A percentile compares a stretch with the other conserved stretches of the same genome.
These are phyloP conservation scores for Diplosphaera chodatii DNA, from an alignment of 139 green algal genomes.

Conservation along the genomic window DNA sequence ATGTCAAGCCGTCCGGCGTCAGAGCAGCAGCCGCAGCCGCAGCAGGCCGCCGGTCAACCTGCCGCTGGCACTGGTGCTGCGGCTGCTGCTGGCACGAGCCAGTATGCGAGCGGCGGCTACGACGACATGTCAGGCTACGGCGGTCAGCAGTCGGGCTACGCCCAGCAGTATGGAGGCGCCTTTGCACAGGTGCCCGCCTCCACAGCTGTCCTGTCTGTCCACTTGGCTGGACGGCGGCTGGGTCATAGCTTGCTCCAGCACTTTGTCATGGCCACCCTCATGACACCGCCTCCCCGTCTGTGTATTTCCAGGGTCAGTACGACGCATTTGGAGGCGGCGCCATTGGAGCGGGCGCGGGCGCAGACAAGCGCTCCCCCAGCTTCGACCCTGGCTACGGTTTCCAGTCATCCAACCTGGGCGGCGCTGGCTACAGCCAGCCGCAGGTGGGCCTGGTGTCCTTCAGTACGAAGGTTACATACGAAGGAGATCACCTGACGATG, in stretches of 20 bases:
- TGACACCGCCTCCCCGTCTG: no score
- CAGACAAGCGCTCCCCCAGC: neutral
- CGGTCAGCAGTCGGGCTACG: no score
- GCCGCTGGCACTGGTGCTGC: no score
- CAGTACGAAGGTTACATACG: no score
- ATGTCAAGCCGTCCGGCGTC: no score
- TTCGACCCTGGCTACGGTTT: neutral
- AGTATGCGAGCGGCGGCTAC: neutral
- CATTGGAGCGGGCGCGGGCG: neutral
- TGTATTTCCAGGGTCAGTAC: neutral
- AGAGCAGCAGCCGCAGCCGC: no score
- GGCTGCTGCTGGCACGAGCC: no score
- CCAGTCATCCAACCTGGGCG: conserved; percentile 1
- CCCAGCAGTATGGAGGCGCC: neutral
- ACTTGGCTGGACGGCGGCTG: no score
- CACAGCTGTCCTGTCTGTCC: no score
- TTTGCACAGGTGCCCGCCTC: neutral
- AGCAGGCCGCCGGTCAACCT: neutral
- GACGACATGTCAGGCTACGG: neutral
- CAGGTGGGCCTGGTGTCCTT: neutral
- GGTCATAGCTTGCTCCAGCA: no score
- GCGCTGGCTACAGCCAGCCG: neutral
- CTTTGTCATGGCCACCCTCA: no score
- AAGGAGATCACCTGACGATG: no score
- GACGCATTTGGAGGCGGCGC: neutral